Percentiles rank a stretch among this genome's conserved stretches.
phyloP scores from a whole-genome alignment of 495 filamentous ascomycete genomes.

The Hamigera avellanea region DNA sequence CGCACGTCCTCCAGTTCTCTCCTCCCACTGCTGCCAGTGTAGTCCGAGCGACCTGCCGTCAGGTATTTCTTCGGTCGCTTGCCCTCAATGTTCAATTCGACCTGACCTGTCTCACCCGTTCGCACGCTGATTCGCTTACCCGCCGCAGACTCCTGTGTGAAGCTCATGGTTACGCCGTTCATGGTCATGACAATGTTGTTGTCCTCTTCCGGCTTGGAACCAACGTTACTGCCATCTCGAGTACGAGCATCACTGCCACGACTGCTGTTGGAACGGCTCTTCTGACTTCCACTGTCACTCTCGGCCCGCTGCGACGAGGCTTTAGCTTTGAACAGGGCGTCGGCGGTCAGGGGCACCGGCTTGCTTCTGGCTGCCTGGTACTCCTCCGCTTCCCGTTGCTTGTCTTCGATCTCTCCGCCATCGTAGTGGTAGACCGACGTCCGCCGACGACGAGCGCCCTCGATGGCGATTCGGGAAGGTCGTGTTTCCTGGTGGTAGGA shows the following conservation, averaged over 20 bases:
- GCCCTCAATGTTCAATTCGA: conserved; percentile 29
- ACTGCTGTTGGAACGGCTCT: conserved; percentile 34
- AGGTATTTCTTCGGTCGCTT: conserved; percentile 28
- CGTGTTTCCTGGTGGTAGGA: conserved; percentile 24
- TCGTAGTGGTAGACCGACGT: conserved; percentile 20
- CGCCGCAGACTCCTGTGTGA: conserved; percentile 23
- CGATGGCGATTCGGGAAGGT: conserved; percentile 21
- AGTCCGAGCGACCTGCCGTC: conserved; percentile 19
- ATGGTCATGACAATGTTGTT: conserved; percentile 32
- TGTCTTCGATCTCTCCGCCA: conserved; percentile 17
- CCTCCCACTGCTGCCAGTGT: conserved; percentile 16
- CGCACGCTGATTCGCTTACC: conserved; percentile 32
- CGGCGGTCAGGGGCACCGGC: conserved; percentile 21
- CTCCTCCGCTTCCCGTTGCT: conserved; percentile 23
- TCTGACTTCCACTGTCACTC: conserved; percentile 35
- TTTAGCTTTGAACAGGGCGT: conserved; percentile 23
- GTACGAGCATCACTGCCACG: conserved; percentile 27
- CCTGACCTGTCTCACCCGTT: conserved; percentile 25
- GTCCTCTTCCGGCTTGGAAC: conserved; percentile 23
- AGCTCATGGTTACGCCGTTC: conserved; percentile 32
- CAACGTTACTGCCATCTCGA: conserved; percentile 18
- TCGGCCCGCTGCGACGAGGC: conserved; percentile 14
- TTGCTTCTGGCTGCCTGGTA: conserved; percentile 27
- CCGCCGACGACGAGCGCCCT: conserved; percentile 22
- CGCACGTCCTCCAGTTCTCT: conserved; percentile 21